Percentiles rank a stretch among this genome's conserved stretches.
These are phyloP conservation scores for Niebla homalea DNA, from an alignment of 495 filamentous ascomycete species.

Conservation along the genomic window DNA sequence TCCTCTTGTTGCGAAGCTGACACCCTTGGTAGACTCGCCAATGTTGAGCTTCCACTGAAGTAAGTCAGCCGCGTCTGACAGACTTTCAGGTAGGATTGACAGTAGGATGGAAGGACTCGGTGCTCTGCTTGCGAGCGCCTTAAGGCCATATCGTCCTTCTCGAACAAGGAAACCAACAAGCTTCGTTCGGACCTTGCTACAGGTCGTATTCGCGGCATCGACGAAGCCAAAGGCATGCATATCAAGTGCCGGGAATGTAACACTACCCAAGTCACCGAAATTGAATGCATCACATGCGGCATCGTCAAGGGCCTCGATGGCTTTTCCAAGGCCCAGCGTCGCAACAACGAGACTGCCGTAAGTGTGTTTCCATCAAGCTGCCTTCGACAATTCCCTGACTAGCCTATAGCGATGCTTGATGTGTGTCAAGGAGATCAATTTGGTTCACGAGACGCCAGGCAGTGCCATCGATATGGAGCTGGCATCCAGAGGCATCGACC, in stretches of 20 bases:
- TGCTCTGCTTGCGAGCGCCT: conserved; percentile 35
- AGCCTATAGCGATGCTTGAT: conserved; percentile 36
- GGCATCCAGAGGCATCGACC: too few relatives aligned
- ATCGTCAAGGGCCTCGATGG: conserved; percentile 30
- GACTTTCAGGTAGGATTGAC: background rate
- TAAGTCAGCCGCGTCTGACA: conserved; percentile 6
- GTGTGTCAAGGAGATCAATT: conserved; percentile 31
- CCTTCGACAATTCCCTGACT: background rate
- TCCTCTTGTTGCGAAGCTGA: background rate
- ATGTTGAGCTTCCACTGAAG: conserved; percentile 20
- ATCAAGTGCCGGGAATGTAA: conserved; percentile 20
- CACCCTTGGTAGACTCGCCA: background rate
- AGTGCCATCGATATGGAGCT: background rate
- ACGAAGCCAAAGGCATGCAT: conserved; percentile 4
- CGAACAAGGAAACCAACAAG: conserved; percentile 30
- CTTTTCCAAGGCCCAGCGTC: conserved; percentile 46
- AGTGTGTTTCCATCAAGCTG: conserved; percentile 13
- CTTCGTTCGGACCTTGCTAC: conserved; percentile 21
- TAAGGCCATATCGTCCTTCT: conserved; percentile 28
- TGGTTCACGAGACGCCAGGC: background rate
- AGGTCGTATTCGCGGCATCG: conserved; percentile 1
- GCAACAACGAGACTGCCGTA: conserved; percentile 34
- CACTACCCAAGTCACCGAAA: conserved; percentile 19
- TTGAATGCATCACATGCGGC: conserved; percentile 34
- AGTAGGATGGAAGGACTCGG: conserved; percentile 25